Conservation (phyloP, 805 yeast genomes). For the Pichia gijzeniarum region DNA sequence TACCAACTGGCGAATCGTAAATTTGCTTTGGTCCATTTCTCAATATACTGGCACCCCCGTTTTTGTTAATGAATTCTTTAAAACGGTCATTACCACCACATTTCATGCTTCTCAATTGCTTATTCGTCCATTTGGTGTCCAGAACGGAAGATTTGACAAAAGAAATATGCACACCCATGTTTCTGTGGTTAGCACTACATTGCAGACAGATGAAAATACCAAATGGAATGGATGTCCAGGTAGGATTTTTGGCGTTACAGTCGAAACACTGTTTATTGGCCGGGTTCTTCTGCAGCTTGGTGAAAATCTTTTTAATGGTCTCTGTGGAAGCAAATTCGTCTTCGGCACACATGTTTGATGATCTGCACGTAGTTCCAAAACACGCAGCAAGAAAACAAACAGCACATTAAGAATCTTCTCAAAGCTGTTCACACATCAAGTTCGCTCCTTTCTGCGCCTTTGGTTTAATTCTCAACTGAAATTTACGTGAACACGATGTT, state of each 20-base stretch:
- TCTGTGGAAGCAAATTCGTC: constrained; percentile 56
- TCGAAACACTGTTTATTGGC: constrained; percentile 87
- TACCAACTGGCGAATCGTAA: constrained; percentile 77
- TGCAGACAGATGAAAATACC: constrained; percentile 90
- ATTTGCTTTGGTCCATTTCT: constrained; percentile 65
- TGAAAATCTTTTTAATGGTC: constrained; percentile 60
- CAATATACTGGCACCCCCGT: constrained; percentile 76
- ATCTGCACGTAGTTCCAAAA: neutral
- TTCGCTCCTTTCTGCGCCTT: too few relatives aligned
- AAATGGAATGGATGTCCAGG: constrained; percentile 97
- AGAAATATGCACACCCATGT: constrained; percentile 91
- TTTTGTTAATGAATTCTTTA: constrained; percentile 71
- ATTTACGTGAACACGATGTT: too few relatives aligned
- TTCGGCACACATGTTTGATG: constrained; percentile 1
- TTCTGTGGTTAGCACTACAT: constrained; percentile 93
- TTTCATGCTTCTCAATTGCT: constrained; percentile 85
- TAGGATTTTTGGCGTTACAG: constrained; percentile 89
- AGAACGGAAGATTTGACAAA: constrained; percentile 88
- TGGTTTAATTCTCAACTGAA: too few relatives aligned
- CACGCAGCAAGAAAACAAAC: neutral
- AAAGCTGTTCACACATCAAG: too few relatives aligned
- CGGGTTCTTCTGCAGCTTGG: constrained; percentile 52
- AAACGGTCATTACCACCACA: constrained; percentile 90
- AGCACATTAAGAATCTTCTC: neutral
- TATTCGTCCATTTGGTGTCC: constrained; percentile 85